Evolutionary conservation across 2,329 filamentous ascomycete species (phyloP).

Genomic region (Sordariomycetes sp.): DNA sequence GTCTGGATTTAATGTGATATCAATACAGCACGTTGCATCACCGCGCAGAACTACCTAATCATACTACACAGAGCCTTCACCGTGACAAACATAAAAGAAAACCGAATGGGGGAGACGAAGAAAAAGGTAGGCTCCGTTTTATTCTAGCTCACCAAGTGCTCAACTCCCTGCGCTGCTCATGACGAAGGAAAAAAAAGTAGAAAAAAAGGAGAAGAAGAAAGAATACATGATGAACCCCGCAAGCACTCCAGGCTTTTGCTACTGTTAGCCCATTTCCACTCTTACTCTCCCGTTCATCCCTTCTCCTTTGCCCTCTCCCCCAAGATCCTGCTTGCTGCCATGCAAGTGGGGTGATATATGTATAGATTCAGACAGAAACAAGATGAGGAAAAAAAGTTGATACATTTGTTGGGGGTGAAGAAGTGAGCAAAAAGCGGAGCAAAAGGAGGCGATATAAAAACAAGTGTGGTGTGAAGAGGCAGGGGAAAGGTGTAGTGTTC

Average conservation of each 20-base stretch:
- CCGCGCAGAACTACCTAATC: not conserved
- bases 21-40: not conserved
- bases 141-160: conserved; percentile 1
- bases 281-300: conserved; percentile 9
- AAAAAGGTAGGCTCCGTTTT: not conserved
- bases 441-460: not conserved
- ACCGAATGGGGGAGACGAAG: not conserved
- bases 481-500: conserved; percentile 2
- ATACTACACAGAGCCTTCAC: not conserved
- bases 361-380: not conserved
- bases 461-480: not conserved
- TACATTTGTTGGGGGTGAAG: not conserved
- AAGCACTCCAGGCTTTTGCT: conserved; percentile 6
- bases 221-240: too few species aligned
- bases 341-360: not conserved
- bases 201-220: not conserved
- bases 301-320: not conserved
- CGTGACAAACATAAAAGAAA: not conserved
- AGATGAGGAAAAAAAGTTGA: not conserved
- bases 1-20: not conserved
- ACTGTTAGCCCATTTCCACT: conserved; percentile 11
- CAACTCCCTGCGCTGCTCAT: conserved; percentile 1
- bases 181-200: not conserved
- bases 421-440: not conserved
- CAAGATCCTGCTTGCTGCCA: conserved; percentile 10